Evolutionary conservation across 805 yeast species (phyloP), one percentile per base, ranked within the genome.

Genomic region (Saturnispora besseyi): DNA sequence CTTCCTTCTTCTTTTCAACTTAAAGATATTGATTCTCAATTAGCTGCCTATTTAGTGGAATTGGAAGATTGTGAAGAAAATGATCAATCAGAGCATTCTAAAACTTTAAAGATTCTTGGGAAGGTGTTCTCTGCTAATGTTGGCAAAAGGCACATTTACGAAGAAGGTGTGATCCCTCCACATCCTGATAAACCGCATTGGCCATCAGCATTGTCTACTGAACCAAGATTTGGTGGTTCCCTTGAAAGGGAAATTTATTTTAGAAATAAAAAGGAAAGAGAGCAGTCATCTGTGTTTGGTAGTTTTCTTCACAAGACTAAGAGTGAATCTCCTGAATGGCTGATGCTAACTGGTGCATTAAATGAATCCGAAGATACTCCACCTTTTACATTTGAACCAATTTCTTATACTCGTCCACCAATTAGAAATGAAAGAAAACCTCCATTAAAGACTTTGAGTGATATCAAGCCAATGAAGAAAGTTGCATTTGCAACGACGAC

Each of bases 401-500:
- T 57, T 4, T 40, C 52, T 2, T 63, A 63, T 51, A 46, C 53
- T 8, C 58, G 57, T 6, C 69, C 69, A 5, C 69, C 69, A 8
- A 58, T 61, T 13, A 65, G 58, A 46, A 18, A 24, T 13, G 56
- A 48, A 10, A 60, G 51, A 42, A 51, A 47, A 15, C 70, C 71
- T 3, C 66, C 67, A 21, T 57, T 68, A 12, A 47, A 56, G 18
- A 56, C 52, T 2, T 53, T 68, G 21, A 51, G 55, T 34, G 59
- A 56, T 9, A 49, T 66, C 8, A 61, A 54, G 58, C 71, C 62
- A 13, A 68, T 86, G 62, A 74, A 77, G 55, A 71, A 90, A 53
- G 96, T 88, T 4, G 75, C 80, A 0, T 90, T 90, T 65, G 88
- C 93, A 0, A 73, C 87, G 4, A 85, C 85, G 46, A 79, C 82